phyloP scores from a whole-genome alignment of 208 protist species.

The Strigomonas oncopelti region DNA sequence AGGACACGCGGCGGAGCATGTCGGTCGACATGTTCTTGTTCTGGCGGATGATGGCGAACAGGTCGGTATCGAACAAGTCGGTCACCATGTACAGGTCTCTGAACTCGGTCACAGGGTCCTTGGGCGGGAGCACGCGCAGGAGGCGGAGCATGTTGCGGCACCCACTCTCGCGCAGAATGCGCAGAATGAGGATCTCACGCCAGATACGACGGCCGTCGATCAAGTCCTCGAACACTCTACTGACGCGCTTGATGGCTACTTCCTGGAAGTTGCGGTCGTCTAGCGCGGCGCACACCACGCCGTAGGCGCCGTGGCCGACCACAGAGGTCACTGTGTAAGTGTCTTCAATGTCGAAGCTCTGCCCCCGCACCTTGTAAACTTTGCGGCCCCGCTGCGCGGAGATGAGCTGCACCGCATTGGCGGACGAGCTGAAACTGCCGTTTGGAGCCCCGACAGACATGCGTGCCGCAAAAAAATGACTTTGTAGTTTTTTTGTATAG shows the following conservation, averaged over 20 bases:
- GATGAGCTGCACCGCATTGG: conserved; percentile 61
- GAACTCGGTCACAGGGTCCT: conserved; percentile 66
- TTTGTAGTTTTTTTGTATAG: no score
- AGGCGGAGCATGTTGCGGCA: conserved; percentile 92
- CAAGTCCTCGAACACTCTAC: conserved; percentile 92
- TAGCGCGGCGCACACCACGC: conserved; percentile 80
- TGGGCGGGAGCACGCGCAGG: conserved; percentile 65
- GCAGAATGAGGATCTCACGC: conserved; percentile 94
- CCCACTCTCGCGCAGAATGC: conserved; percentile 83
- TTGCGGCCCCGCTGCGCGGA: conserved; percentile 78
- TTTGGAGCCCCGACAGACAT: conserved; percentile 14
- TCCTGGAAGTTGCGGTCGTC: conserved; percentile 74
- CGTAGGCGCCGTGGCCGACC: conserved; percentile 87
- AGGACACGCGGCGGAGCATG: conserved; percentile 92
- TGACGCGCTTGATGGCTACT: conserved; percentile 98
- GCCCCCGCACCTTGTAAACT: conserved; percentile 80
- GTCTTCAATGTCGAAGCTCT: conserved; percentile 85
- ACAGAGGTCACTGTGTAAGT: conserved; percentile 83
- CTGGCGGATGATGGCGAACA: conserved; percentile 78
- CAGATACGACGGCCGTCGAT: conserved; percentile 95
- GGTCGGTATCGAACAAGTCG: conserved; percentile 93
- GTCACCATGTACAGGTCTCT: conserved; percentile 88
- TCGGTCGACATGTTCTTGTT: conserved; percentile 52
- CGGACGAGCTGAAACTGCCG: conserved; percentile 37
- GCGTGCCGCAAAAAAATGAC: background rate